Conservation (phyloP, 2,329 filamentous ascomycete genomes). For the Aspergillus japonicus region DNA sequence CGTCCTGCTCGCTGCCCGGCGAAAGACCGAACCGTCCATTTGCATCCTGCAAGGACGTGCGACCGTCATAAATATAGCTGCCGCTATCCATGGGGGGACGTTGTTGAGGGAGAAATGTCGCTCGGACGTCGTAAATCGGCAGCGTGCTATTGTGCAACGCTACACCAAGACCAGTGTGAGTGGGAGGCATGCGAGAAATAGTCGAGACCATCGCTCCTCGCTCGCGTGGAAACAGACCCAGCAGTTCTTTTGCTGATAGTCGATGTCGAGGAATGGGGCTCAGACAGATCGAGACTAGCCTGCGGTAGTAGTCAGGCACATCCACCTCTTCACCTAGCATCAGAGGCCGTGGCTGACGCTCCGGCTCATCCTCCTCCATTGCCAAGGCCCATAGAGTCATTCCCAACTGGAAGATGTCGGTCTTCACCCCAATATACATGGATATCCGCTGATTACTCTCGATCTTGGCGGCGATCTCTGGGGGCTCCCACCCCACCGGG, state of each 20-base stretch:
- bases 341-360: conserved; percentile 71
- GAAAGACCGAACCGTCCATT: background rate
- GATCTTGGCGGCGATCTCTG: conserved; percentile 81
- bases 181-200: conserved; percentile 16
- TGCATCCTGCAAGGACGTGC: background rate
- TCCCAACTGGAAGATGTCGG: conserved; percentile 90
- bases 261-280: conserved; percentile 70
- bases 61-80: background rate
- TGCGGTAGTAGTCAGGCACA: conserved; percentile 76
- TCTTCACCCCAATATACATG: conserved; percentile 98
- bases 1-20: background rate
- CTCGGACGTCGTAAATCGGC: conserved; percentile 20
- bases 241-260: conserved; percentile 68
- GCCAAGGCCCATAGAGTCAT: conserved; percentile 97
- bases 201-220: conserved; percentile 17
- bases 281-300: conserved; percentile 74
- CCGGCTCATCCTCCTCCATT: conserved; percentile 84
- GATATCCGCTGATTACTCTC: conserved; percentile 85
- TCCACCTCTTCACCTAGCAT: conserved; percentile 51
- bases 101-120: conserved; percentile 17
- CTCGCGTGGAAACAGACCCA: conserved; percentile 63
- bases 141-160: conserved; percentile 21
- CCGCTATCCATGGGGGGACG: conserved; percentile 9
- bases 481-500: conserved; percentile 95
- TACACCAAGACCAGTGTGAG: conserved; percentile 18